Evolutionary conservation across 371 early-diverging fungal species (phyloP).

Genomic region (Synchytrium microbalum): DNA sequence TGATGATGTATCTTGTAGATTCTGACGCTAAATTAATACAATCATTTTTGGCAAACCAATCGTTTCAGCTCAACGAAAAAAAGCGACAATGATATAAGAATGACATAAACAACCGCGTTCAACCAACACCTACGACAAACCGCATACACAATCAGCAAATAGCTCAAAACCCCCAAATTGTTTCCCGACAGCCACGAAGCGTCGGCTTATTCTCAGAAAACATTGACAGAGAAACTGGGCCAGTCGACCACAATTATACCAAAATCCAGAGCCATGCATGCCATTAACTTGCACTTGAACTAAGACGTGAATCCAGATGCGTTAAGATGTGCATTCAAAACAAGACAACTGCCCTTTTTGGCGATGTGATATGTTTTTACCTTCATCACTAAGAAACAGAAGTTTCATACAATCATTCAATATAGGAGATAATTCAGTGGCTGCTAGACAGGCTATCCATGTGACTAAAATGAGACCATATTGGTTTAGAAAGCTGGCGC

Average conservation of each 20-base stretch:
- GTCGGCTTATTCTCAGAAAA: constrained; percentile 70
- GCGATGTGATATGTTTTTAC: constrained; percentile 30
- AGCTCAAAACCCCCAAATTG: too few relatives aligned
- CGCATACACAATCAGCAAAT: too few relatives aligned
- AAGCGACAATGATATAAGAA: too few relatives aligned
- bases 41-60: too few relatives aligned
- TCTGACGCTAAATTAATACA: too few relatives aligned
- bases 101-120: too few relatives aligned
- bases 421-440: constrained; percentile 80
- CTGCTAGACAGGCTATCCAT: constrained; percentile 79
- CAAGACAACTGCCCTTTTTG: background rate
- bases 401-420: constrained; percentile 86
- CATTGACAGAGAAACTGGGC: constrained; percentile 46
- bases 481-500: background rate
- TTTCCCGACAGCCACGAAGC: constrained; percentile 17
- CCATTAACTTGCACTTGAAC: constrained; percentile 60
- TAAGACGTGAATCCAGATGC: constrained; percentile 14
- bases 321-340: background rate
- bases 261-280: constrained; percentile 66
- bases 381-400: constrained; percentile 80
- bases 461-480: constrained; percentile 78
- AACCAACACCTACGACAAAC: too few relatives aligned
- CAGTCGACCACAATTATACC: constrained; percentile 58
- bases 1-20: too few relatives aligned
- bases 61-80: too few relatives aligned